These are phyloP conservation scores for Trichoderma oligosporum DNA, from an alignment of 2,329 filamentous ascomycete genomes.

Conservation along the genomic window DNA sequence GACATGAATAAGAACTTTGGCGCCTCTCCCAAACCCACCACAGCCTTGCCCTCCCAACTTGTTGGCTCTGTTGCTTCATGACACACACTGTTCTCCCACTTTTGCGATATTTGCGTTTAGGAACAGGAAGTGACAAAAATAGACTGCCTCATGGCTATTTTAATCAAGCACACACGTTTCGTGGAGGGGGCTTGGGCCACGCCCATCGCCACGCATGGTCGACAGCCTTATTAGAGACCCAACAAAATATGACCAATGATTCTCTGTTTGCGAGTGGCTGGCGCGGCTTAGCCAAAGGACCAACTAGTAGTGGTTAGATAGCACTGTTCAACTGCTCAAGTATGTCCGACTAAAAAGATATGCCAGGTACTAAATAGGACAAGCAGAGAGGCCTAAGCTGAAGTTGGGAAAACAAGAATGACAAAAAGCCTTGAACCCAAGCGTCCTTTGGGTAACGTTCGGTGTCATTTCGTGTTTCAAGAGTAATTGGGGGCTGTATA, in stretches of 20 bases:
- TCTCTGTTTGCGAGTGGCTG: background rate
- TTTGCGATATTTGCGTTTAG: no score
- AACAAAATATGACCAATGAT: background rate
- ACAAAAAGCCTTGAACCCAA: constrained; percentile 1
- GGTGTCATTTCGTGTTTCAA: background rate
- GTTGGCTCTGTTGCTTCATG: background rate
- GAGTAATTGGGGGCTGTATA: background rate
- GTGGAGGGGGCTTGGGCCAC: background rate
- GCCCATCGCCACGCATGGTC: background rate
- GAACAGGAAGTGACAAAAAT: constrained; percentile 3
- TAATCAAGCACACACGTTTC: background rate
- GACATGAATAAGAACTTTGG: background rate
- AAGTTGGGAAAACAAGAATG: background rate
- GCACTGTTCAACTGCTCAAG: background rate
- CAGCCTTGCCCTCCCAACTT: background rate
- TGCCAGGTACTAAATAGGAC: background rate
- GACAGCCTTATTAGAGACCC: constrained; percentile 2
- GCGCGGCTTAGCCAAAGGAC: background rate
- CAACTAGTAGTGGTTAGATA: background rate
- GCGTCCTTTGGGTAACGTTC: background rate
- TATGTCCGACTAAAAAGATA: background rate
- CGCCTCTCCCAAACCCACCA: background rate
- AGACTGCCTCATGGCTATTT: background rate
- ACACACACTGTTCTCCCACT: no score
- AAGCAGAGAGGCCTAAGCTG: constrained; percentile 5